These are phyloP conservation scores for Phaeotremella skinneri DNA, from an alignment of 768 basidiomycete genomes.

Conservation along the genomic window DNA sequence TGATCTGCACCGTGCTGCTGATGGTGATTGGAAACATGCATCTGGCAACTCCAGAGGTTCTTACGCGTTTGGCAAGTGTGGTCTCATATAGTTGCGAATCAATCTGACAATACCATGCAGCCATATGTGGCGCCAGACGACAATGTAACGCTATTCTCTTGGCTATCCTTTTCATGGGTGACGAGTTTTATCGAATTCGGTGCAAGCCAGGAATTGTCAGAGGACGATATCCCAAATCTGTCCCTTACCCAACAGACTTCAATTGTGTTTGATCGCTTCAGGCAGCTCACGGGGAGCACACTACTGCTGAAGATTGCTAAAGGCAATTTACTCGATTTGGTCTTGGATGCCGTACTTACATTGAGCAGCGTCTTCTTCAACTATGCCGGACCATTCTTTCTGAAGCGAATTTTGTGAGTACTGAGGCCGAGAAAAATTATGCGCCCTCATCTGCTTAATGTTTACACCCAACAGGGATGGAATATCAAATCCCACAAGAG, in stretches of 20 bases:
- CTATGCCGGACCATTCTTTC: conserved; percentile 79
- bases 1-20: conserved; percentile 20
- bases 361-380: conserved; percentile 69
- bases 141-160: conserved; percentile 37
- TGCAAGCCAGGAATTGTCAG: conserved; percentile 38
- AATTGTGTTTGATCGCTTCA: conserved; percentile 36
- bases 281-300: conserved; percentile 20
- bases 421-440: background rate
- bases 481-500: conserved; percentile 54
- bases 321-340: conserved; percentile 47
- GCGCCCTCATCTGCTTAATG: background rate
- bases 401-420: conserved; percentile 60
- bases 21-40: conserved; percentile 27
- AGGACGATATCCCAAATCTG: conserved; percentile 43
- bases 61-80: conserved; percentile 32
- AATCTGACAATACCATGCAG: conserved; percentile 5
- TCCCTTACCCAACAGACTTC: conserved; percentile 40
- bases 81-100: background rate
- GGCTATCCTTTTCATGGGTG: conserved; percentile 49
- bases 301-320: conserved; percentile 33
- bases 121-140: conserved; percentile 39
- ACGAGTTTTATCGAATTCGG: conserved; percentile 40
- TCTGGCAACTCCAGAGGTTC: conserved; percentile 30
- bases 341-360: conserved; percentile 68
- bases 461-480: conserved; percentile 24